Conservation (phyloP, 768 basidiomycete species). For the Mycena sanguinolenta region DNA sequence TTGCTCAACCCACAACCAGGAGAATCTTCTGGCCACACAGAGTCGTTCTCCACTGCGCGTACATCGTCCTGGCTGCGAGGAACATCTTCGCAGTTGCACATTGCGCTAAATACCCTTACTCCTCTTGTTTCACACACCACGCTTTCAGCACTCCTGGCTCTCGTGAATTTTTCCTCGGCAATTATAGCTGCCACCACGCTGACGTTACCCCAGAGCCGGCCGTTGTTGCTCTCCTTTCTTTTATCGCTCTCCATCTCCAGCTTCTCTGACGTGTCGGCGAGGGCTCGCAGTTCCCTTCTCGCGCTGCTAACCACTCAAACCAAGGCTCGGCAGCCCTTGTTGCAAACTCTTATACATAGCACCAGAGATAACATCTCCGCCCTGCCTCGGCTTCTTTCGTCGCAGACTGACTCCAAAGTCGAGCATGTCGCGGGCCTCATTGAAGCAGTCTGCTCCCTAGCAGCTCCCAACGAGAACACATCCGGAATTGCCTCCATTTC, state of each 20-base stretch:
- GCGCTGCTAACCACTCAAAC: constrained; percentile 60
- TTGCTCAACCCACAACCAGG: constrained; percentile 40
- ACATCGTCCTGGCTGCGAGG: constrained; percentile 85
- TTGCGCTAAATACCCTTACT: constrained; percentile 83
- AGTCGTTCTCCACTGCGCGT: constrained; percentile 66
- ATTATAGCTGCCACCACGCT: constrained; percentile 69
- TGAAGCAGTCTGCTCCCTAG: constrained; percentile 75
- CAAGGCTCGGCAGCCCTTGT: constrained; percentile 56
- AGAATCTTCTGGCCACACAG: constrained; percentile 36
- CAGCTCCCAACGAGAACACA: constrained; percentile 38
- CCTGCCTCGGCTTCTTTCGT: constrained; percentile 79
- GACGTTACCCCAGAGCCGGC: constrained; percentile 76
- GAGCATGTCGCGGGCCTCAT: constrained; percentile 77
- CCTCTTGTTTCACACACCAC: constrained; percentile 81
- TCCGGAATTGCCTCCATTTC: constrained; percentile 59
- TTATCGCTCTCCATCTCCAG: constrained; percentile 78
- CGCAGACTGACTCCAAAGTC: constrained; percentile 81
- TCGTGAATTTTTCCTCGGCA: constrained; percentile 67
- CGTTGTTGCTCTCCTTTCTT: constrained; percentile 78
- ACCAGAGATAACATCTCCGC: constrained; percentile 74
- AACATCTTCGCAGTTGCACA: constrained; percentile 85
- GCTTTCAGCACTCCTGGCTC: constrained; percentile 69
- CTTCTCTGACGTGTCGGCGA: constrained; percentile 64
- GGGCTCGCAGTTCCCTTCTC: constrained; percentile 62
- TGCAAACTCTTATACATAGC: constrained; percentile 72